Evolutionary conservation across 495 filamentous ascomycete genomes (phyloP).

Genomic region (Penicillium chermesinum): DNA sequence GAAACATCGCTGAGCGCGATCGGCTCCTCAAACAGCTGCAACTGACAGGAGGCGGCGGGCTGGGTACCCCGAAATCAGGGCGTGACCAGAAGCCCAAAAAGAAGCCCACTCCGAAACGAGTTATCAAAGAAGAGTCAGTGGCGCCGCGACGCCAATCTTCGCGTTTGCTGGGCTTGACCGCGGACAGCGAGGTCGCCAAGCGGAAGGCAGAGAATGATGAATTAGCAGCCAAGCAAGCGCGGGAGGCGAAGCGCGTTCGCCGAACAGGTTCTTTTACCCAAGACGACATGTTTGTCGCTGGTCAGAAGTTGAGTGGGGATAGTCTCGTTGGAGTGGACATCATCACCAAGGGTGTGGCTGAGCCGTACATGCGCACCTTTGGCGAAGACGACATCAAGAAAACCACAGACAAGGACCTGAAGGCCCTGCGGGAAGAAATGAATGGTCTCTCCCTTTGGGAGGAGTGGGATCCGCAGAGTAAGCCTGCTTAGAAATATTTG

Average conservation of each 20-base stretch:
- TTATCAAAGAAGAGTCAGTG: conserved; percentile 41
- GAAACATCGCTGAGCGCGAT: conserved; percentile 70
- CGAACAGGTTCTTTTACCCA: conserved; percentile 67
- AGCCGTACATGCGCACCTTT: conserved; percentile 78
- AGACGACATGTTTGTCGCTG: conserved; percentile 73
- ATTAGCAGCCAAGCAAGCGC: conserved; percentile 54
- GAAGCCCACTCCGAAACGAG: conserved; percentile 42
- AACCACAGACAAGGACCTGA: conserved; percentile 72
- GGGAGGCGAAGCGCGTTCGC: conserved; percentile 64
- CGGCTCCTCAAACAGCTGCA: conserved; percentile 57
- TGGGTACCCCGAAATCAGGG: conserved; percentile 22
- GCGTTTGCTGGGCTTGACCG: conserved; percentile 58
- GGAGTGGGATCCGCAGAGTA: conserved; percentile 69
- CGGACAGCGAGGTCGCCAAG: conserved; percentile 70
- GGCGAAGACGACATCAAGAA: conserved; percentile 72
- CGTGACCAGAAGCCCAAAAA: conserved; percentile 39
- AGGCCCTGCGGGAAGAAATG: conserved; percentile 75
- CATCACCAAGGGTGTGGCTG: conserved; percentile 60
- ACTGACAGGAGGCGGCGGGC: conserved; percentile 48
- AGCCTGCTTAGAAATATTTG: too few relatives aligned
- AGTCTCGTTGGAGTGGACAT: conserved; percentile 48
- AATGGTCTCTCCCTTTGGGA: conserved; percentile 74
- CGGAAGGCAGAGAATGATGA: conserved; percentile 73
- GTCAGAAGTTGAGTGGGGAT: conserved; percentile 54
- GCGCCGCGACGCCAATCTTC: conserved; percentile 60